Base-by-base conservation (phyloP, 2,329 filamentous ascomycete species). In the Ophiosphaerella narmari region DNA sequence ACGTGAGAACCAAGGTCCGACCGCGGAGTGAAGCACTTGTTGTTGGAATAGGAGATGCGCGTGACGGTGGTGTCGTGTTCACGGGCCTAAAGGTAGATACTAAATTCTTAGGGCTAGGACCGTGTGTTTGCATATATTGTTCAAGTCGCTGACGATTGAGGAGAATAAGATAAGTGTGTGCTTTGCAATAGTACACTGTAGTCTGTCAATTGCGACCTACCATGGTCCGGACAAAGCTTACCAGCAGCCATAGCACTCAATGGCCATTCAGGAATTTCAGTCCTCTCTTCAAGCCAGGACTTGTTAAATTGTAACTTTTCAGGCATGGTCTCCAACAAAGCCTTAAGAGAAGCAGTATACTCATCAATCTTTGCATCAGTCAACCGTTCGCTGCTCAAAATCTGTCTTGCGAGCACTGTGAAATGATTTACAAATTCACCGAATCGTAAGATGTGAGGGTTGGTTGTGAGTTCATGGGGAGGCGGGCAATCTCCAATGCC, bases 401-500 rank as follows among this genome's bases (percentile, higher is more conserved):
- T 77, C 49, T 78, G 77, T 53, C 78, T 70, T 1, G 76, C 76
- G n/a, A 79, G 57, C 7, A 80, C 64, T 1, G 77, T 79, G 54
- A 80, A 78, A 23, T 78, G 74, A 46, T 77, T 71, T 29, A 77
- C 71, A 44, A 77, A 79, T 23, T 78, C 74, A 14, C 72, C 71
- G 29, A 80, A 70, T 43, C 77, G 64, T n/a, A 80, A 57, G 36
- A 75, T 69, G 1, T 69, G 73, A 1, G 74, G 72, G 56, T 80
- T 73, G 0, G 73, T 78, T 0, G 76, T 77, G 11, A 79, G 61
- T 16, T 74, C 73, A 24, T 77, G 74, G 0, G 78, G 75, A 13
- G 75, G 73, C 14, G 74, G 76, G 51, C 78, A 80, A 49, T 80
- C 78, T 12, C 78, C 78, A 29, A 79, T 72, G 16, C 75, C 77